These are phyloP conservation scores for Starmerella tilneyi DNA, from an alignment of 805 yeast genomes.

Conservation along the genomic window DNA sequence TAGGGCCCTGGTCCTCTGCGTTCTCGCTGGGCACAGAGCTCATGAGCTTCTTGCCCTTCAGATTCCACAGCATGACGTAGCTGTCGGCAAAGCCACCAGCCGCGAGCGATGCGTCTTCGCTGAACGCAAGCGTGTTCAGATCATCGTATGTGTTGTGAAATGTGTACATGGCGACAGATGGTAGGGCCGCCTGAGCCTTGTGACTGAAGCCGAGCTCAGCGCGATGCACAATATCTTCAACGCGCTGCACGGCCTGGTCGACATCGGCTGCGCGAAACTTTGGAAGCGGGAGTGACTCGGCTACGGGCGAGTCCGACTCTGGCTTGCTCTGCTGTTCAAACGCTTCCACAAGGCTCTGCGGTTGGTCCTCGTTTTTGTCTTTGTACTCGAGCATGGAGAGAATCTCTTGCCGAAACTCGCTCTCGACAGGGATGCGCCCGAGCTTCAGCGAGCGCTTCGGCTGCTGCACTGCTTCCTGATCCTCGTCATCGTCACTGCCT, in stretches of 20 bases:
- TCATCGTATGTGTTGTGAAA: conserved; percentile 90
- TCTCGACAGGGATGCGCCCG: conserved; percentile 78
- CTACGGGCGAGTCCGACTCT: conserved; percentile 48
- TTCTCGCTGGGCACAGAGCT: conserved; percentile 25
- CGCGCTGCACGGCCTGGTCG: conserved; percentile 62
- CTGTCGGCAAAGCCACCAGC: conserved; percentile 95
- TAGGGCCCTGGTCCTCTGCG: conserved; percentile 22
- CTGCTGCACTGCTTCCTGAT: conserved; percentile 15
- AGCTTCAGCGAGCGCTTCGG: conserved; percentile 44
- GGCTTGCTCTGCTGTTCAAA: conserved; percentile 43
- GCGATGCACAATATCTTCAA: conserved; percentile 72
- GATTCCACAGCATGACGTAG: conserved; percentile 80
- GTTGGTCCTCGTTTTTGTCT: conserved; percentile 39
- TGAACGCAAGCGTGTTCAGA: conserved; percentile 75
- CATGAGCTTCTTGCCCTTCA: conserved; percentile 76
- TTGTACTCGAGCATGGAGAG: conserved; percentile 70
- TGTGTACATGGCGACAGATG: conserved; percentile 95
- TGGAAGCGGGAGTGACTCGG: conserved; percentile 77
- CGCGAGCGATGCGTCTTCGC: conserved; percentile 72
- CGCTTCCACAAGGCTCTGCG: conserved; percentile 43
- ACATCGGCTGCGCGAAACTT: conserved; percentile 69
- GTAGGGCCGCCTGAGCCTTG: conserved; percentile 58
- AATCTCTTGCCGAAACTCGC: conserved; percentile 73
- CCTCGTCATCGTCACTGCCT: conserved; percentile 18
- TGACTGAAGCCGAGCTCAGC: conserved; percentile 44